Conservation (phyloP, 148 eudicot genomes). For the Talinum fruticosum region DNA sequence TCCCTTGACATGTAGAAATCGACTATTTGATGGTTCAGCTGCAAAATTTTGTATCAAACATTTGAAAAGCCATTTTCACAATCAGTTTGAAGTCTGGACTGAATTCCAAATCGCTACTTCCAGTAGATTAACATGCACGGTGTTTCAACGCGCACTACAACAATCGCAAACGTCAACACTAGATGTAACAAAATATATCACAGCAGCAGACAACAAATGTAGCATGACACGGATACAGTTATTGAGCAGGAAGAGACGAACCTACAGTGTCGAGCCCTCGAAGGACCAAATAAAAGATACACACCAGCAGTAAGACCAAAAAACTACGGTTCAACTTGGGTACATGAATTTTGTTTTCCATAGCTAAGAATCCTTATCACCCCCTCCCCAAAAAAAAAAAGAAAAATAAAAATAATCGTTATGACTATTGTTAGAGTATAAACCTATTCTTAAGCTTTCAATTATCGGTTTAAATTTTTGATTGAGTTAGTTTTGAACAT, state of each 20-base stretch:
- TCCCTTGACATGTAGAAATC: background rate
- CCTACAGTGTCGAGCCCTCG: conserved; percentile 98
- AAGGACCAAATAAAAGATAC: conserved; percentile 90
- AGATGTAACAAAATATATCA: background rate
- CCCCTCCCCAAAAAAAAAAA: no score
- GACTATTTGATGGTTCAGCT: background rate
- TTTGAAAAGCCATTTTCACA: background rate
- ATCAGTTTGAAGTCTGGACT: background rate
- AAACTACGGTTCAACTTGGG: background rate
- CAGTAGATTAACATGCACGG: background rate
- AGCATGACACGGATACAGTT: background rate
- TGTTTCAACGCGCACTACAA: background rate
- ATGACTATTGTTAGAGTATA: no score
- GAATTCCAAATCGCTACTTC: background rate
- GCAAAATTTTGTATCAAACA: background rate
- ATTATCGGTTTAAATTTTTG: no score
- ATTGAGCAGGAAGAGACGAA: conserved; percentile 32
- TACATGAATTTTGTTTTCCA: background rate
- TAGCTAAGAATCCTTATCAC: no score
- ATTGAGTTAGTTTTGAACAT: no score
- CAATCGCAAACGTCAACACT: background rate
- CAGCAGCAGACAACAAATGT: no score
- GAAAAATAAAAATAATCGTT: no score
- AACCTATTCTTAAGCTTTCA: no score
- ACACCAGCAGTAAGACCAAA: conserved; percentile 48